phyloP scores from a whole-genome alignment of 1,284 basidiomycete species.

The Moesziomyces globuligerus region DNA sequence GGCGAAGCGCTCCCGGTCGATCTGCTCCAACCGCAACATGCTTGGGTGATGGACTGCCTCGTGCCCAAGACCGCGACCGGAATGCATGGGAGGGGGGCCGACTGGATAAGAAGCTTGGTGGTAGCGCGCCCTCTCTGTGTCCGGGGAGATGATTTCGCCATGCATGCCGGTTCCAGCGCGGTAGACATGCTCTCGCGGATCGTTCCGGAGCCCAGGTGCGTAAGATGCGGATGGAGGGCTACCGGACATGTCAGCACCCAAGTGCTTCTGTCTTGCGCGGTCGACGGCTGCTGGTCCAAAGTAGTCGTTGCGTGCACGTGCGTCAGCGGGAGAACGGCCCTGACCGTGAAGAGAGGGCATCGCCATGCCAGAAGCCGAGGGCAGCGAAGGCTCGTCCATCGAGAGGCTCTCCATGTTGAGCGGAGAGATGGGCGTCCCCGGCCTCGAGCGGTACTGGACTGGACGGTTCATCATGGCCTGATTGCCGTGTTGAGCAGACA shows the following conservation, averaged over 20 bases:
- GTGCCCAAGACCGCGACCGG: constrained; percentile 6
- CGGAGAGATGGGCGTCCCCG: constrained; percentile 49
- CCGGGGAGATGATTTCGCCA: constrained; percentile 11
- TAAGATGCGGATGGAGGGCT: constrained; percentile 15
- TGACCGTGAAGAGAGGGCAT: constrained; percentile 9
- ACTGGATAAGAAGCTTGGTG: constrained; percentile 2
- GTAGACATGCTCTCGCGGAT: constrained; percentile 17
- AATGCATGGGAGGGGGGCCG: constrained; percentile 6
- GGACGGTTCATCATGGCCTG: constrained; percentile 13
- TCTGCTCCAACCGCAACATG: constrained; percentile 18
- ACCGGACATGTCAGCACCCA: constrained; percentile 8
- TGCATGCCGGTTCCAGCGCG: constrained; percentile 12
- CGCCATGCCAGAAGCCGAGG: constrained; percentile 38
- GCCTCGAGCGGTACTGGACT: constrained; percentile 23
- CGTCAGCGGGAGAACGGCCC: constrained; percentile 29
- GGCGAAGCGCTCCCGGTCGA: constrained; percentile 30
- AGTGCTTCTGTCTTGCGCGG: constrained; percentile 13
- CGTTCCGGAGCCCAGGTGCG: constrained; percentile 4
- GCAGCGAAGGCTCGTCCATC: constrained; percentile 39
- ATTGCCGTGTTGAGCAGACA: constrained; percentile 8
- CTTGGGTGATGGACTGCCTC: neutral
- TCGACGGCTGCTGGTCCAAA: constrained; percentile 24
- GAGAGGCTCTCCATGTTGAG: constrained; percentile 48
- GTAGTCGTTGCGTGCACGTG: constrained; percentile 34
- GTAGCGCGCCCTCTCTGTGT: constrained; percentile 18